Conservation (phyloP, 805 yeast species). For the Lipomyces yamadae region DNA sequence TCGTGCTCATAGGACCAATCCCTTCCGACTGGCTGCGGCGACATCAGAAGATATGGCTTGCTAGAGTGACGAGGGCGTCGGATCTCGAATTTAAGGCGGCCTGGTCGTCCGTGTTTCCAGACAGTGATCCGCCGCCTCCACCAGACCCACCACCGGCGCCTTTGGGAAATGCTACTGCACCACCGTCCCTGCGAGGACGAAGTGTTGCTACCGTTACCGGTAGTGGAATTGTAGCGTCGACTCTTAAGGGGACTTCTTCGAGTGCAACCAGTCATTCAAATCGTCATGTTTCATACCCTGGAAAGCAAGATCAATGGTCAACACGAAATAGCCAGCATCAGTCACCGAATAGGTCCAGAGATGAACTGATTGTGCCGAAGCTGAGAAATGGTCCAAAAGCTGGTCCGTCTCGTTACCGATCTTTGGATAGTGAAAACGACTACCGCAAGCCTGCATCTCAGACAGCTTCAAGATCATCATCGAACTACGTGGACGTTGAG, state of each 20-base stretch:
- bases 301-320: not conserved
- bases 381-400: not conserved
- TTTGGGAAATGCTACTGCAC: slow-evolving; percentile 6
- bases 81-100: slow-evolving; percentile 33
- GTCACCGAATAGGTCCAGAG: not conserved
- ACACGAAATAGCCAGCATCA: not conserved
- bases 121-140: slow-evolving; percentile 24
- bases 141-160: slow-evolving; percentile 22
- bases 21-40: slow-evolving; percentile 63
- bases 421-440: not conserved
- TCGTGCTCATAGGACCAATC: slow-evolving; percentile 59
- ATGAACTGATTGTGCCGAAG: not conserved
- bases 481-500: slow-evolving; percentile 26
- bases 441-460: not conserved
- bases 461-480: slow-evolving; percentile 17
- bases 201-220: not conserved
- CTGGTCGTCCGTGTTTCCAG: slow-evolving; percentile 36
- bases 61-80: slow-evolving; percentile 27
- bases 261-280: not conserved
- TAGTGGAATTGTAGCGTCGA: not conserved
- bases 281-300: not conserved
- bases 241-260: not conserved
- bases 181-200: slow-evolving; percentile 8
- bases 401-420: not conserved
- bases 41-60: slow-evolving; percentile 36